phyloP scores from a whole-genome alignment of 176 grass and related monocot genomes.

The Hsuehochloa calcarea region DNA sequence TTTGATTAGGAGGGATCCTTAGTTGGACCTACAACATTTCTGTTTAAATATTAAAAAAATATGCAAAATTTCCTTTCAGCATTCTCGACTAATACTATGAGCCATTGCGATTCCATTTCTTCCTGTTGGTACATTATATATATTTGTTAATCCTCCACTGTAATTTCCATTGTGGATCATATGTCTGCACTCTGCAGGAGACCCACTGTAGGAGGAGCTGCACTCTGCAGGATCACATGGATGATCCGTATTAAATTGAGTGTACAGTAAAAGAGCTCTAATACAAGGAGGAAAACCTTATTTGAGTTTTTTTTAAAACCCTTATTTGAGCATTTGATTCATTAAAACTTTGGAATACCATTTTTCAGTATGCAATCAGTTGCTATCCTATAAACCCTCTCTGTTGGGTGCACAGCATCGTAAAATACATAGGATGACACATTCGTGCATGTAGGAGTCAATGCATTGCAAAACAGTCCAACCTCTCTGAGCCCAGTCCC shows the following conservation, averaged over 20 bases:
- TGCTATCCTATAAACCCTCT: conserved; percentile 64
- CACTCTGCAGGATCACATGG: too few species aligned
- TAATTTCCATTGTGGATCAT: too few species aligned
- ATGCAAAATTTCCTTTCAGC: background rate
- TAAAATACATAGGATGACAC: conserved; percentile 66
- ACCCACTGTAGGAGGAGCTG: background rate
- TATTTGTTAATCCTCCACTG: too few species aligned
- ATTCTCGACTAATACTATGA: background rate
- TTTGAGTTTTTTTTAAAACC: conserved; percentile 9
- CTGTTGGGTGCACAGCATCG: conserved; percentile 79
- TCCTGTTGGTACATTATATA: too few species aligned
- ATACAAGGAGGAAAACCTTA: background rate
- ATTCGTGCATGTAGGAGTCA: conserved; percentile 63
- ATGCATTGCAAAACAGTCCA: conserved; percentile 56
- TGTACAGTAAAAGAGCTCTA: too few species aligned
- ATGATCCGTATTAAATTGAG: too few species aligned
- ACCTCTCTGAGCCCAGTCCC: conserved; percentile 73
- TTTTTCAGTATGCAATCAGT: conserved; percentile 62
- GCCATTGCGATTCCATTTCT: too few species aligned
- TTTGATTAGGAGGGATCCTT: background rate
- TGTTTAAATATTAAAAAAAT: background rate
- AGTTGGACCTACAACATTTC: background rate
- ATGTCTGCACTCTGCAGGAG: background rate
- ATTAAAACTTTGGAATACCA: conserved; percentile 48
- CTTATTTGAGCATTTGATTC: conserved; percentile 11